These are phyloP conservation scores for Neofusicoccum kwambonambiense DNA, from an alignment of 2,329 filamentous ascomycete species.

Conservation along the genomic window DNA sequence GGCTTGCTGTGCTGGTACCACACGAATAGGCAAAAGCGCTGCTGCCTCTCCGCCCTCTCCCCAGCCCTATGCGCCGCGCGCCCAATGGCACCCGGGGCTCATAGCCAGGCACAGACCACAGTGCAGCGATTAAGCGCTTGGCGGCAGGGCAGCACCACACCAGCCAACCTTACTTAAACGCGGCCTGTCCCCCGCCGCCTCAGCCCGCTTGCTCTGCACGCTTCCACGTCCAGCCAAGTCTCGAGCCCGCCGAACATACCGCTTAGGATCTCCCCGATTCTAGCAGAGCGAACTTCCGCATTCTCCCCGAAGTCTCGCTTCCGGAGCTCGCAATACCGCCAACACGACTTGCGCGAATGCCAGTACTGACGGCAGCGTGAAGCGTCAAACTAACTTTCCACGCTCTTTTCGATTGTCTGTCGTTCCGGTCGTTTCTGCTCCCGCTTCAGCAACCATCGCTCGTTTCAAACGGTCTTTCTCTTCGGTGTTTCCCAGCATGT, in stretches of 20 bases:
- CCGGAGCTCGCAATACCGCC: constrained; percentile 4
- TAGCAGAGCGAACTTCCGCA: constrained; percentile 5
- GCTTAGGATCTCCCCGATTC: constrained; percentile 1
- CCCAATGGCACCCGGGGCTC: neutral
- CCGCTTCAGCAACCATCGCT: neutral
- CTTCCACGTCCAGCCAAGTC: constrained; percentile 11
- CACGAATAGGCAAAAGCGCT: constrained; percentile 12
- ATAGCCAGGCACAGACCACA: neutral
- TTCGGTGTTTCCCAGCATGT: constrained; percentile 63
- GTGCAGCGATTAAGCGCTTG: neutral
- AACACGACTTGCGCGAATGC: constrained; percentile 9
- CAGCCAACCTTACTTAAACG: neutral
- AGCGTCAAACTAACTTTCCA: constrained; percentile 17
- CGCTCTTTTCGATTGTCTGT: constrained; percentile 12
- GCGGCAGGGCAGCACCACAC: constrained; percentile 1
- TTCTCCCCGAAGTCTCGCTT: constrained; percentile 4
- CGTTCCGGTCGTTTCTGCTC: neutral
- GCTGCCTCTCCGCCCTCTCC: neutral
- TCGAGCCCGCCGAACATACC: constrained; percentile 1
- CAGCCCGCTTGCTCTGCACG: neutral
- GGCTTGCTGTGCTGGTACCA: neutral
- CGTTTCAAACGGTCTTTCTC: constrained; percentile 35
- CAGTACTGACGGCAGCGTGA: constrained; percentile 9
- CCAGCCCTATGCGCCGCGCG: neutral
- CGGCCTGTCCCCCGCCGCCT: neutral